phyloP scores from a whole-genome alignment of 129 eudicot genomes.

The Flaveria linearis region DNA sequence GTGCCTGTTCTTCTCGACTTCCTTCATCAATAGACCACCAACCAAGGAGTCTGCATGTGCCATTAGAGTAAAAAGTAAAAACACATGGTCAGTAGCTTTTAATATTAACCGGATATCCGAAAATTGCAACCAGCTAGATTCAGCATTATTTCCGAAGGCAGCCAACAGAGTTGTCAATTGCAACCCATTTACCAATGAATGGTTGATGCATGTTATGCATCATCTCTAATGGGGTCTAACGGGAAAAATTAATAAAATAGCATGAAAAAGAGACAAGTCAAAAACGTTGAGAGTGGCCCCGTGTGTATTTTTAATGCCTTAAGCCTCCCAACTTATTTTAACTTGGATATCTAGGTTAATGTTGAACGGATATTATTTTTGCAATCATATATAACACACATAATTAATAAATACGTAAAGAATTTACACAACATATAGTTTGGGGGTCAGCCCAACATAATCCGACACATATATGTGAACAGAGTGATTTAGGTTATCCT shows the following conservation, averaged over 20 bases:
- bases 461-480: background rate
- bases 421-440: background rate
- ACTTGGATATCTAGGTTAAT: background rate
- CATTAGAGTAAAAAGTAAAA: constrained; percentile 16
- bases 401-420: background rate
- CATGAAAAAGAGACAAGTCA: background rate
- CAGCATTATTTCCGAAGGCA: background rate
- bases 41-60: constrained; percentile 72
- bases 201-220: background rate
- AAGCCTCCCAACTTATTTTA: background rate
- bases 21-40: constrained; percentile 99
- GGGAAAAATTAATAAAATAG: background rate
- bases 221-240: constrained; percentile 5
- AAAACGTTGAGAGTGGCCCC: background rate
- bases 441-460: background rate
- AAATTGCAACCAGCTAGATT: background rate
- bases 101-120: background rate
- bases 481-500: constrained; percentile 2
- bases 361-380: background rate
- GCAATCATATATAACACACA: background rate
- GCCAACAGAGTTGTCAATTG: background rate
- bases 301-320: background rate
- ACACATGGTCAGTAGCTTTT: constrained; percentile 9
- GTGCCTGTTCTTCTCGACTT: constrained; percentile 91
- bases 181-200: background rate